These are phyloP conservation scores for Penicillium salamii DNA, from an alignment of 495 filamentous ascomycete genomes.

Conservation along the genomic window DNA sequence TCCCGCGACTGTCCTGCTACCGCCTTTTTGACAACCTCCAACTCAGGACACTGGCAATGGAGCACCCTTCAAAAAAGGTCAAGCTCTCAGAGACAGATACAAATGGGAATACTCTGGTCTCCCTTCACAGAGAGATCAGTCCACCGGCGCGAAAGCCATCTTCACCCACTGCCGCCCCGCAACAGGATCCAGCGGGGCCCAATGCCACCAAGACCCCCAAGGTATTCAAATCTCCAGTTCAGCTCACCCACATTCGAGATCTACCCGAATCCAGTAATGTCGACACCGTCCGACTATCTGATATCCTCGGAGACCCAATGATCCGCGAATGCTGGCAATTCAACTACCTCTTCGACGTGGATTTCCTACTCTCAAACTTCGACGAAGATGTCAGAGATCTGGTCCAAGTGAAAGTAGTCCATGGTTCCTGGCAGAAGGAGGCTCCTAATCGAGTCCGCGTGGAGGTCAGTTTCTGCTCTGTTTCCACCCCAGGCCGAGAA, in stretches of 20 bases:
- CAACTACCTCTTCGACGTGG: constrained; percentile 80
- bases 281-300: constrained; percentile 63
- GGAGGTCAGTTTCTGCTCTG: constrained; percentile 47
- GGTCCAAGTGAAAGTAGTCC: constrained; percentile 72
- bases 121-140: constrained; percentile 3
- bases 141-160: background rate
- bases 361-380: constrained; percentile 69
- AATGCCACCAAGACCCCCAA: background rate
- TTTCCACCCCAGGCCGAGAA: background rate
- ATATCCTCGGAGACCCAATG: constrained; percentile 77
- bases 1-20: background rate
- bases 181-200: background rate
- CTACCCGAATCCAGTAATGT: constrained; percentile 60
- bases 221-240: constrained; percentile 62
- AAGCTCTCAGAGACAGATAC: background rate
- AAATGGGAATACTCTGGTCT: background rate
- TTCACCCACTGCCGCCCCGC: background rate
- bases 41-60: background rate
- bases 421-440: constrained; percentile 84
- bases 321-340: constrained; percentile 89
- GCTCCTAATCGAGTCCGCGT: constrained; percentile 58
- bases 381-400: constrained; percentile 64
- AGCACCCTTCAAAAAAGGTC: constrained; percentile 1
- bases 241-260: constrained; percentile 69
- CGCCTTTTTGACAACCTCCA: constrained; percentile 4